These are phyloP conservation scores for Hyparrhenia diplandra DNA, from an alignment of 176 grass and related monocot species.

Conservation along the genomic window DNA sequence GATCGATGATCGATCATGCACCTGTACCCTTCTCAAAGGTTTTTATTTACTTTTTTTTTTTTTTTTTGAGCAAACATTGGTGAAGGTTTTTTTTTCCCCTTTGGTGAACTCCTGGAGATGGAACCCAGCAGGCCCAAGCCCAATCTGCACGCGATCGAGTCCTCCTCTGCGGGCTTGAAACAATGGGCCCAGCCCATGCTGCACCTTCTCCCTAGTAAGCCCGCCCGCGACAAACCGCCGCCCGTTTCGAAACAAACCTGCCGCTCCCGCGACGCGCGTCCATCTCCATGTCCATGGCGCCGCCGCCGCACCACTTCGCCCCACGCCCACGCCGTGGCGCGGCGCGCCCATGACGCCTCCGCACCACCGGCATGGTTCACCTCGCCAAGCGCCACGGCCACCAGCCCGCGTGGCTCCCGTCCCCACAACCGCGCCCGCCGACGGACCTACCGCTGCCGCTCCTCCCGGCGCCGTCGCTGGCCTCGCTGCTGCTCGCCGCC, in stretches of 20 bases:
- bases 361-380: conserved; percentile 19
- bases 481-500: conserved; percentile 34
- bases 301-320: neutral
- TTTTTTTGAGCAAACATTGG: no score
- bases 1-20: no score
- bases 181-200: neutral
- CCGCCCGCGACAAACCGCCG: neutral
- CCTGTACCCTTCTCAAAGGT: no score
- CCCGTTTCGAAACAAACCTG: neutral
- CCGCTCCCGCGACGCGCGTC: neutral
- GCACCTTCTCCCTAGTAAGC: neutral
- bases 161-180: neutral
- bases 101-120: no score
- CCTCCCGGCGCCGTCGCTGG: conserved; percentile 32
- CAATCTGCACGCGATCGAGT: neutral
- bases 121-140: no score
- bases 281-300: neutral
- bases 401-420: neutral
- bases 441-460: conserved; percentile 29
- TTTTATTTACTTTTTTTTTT: no score
- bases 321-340: no score
- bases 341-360: neutral
- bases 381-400: neutral
- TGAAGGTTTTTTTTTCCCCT: no score
- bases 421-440: neutral